These are phyloP conservation scores for Thecaphora thlaspeos DNA, from an alignment of 1,284 basidiomycete genomes.

Conservation along the genomic window DNA sequence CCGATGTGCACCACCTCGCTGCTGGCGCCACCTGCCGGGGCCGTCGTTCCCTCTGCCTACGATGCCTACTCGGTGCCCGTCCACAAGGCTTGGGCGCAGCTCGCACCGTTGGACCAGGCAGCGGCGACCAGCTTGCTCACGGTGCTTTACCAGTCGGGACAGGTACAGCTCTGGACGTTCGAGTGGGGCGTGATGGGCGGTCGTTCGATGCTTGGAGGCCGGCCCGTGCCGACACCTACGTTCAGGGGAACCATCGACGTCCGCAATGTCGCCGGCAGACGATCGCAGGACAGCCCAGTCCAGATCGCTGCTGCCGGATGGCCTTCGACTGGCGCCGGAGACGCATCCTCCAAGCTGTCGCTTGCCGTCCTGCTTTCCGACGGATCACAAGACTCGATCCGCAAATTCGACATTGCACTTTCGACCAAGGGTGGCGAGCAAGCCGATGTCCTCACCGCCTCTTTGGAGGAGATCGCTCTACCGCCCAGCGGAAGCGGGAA, in stretches of 20 bases:
- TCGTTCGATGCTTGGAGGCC: slow-evolving; percentile 23
- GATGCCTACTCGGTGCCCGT: slow-evolving; percentile 18
- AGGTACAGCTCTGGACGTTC: slow-evolving; percentile 67
- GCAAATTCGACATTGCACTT: not conserved
- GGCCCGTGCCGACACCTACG: slow-evolving; percentile 18
- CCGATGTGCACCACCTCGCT: slow-evolving; percentile 84
- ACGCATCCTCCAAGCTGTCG: slow-evolving; percentile 10
- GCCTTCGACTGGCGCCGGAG: slow-evolving; percentile 5
- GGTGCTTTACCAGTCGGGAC: slow-evolving; percentile 64
- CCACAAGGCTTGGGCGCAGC: slow-evolving; percentile 66
- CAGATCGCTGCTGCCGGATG: slow-evolving; percentile 33
- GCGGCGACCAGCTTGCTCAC: slow-evolving; percentile 65
- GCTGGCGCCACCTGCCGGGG: slow-evolving; percentile 48
- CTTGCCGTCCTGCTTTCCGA: slow-evolving; percentile 23
- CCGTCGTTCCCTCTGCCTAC: slow-evolving; percentile 3
- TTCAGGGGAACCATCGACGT: slow-evolving; percentile 9
- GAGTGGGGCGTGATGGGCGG: slow-evolving; percentile 38
- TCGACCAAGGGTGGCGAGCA: not conserved
- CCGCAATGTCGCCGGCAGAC: too few species aligned
- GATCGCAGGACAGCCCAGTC: not conserved
- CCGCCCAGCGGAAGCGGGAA: slow-evolving; percentile 4
- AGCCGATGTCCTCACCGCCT: too few species aligned
- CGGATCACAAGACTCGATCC: not conserved
- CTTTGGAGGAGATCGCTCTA: not conserved
- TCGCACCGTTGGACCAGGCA: slow-evolving; percentile 56